Evolutionary conservation across 192 early-diverging fungal genomes (phyloP).

Genomic region (Coemansia javaensis): DNA sequence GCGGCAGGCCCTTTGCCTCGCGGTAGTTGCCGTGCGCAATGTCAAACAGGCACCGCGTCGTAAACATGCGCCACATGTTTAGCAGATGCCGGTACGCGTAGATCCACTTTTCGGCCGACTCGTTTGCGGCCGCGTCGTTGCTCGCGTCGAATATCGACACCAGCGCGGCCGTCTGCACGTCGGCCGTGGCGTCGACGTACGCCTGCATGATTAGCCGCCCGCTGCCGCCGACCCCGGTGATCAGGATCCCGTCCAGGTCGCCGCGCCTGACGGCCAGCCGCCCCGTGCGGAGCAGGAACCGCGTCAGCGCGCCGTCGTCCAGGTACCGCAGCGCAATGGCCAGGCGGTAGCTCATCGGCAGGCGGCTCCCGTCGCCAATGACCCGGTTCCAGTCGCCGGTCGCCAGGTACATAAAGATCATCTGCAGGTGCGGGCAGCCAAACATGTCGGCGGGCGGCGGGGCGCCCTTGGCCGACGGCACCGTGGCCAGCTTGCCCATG

Average conservation of each 20-base stretch:
- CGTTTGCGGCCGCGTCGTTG: slow-evolving; percentile 6
- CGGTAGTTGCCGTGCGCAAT: slow-evolving; percentile 69
- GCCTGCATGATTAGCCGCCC: slow-evolving; percentile 71
- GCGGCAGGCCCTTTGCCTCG: slow-evolving; percentile 42
- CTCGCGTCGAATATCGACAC: slow-evolving; percentile 55
- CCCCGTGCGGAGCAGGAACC: slow-evolving; percentile 54
- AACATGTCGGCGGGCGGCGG: slow-evolving; percentile 35
- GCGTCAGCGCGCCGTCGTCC: slow-evolving; percentile 67
- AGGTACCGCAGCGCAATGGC: slow-evolving; percentile 83
- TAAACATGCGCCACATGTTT: slow-evolving; percentile 84
- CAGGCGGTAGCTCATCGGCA: slow-evolving; percentile 74
- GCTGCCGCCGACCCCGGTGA: slow-evolving; percentile 71
- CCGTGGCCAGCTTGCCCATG: slow-evolving; percentile 55
- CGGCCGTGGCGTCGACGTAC: slow-evolving; percentile 80
- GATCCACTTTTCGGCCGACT: slow-evolving; percentile 42
- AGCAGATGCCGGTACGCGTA: slow-evolving; percentile 77
- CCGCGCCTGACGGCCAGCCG: slow-evolving; percentile 58
- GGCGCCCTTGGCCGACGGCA: slow-evolving; percentile 1
- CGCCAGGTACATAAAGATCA: slow-evolving; percentile 84
- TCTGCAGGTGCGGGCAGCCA: slow-evolving; percentile 66
- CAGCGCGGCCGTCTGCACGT: slow-evolving; percentile 85
- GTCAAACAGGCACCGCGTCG: slow-evolving; percentile 84
- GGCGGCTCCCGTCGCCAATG: slow-evolving; percentile 58
- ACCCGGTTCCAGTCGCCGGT: slow-evolving; percentile 78
- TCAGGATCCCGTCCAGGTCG: slow-evolving; percentile 72